Evolutionary conservation across 73 alveolate genomes (phyloP).

Genomic region (Tetrahymena thermophila): DNA sequence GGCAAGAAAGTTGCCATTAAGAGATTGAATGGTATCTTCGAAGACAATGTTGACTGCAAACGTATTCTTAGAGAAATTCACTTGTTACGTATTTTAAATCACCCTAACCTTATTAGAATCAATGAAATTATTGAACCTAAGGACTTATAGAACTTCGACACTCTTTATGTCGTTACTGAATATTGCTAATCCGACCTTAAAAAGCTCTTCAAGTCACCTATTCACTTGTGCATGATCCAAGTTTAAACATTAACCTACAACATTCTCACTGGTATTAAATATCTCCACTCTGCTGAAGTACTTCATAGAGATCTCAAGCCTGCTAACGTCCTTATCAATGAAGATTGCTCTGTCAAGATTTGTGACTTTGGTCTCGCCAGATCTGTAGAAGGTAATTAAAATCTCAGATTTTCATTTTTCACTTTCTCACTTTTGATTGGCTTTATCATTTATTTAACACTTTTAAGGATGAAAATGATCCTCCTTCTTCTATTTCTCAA

Average conservation of each 20-base stretch:
- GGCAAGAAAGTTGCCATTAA: conserved; percentile 65
- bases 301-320: conserved; percentile 93
- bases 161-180: conserved; percentile 69
- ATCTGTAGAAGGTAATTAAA: conserved; percentile 19
- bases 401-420: neutral
- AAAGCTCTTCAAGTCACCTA: conserved; percentile 69
- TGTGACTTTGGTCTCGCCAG: conserved; percentile 93
- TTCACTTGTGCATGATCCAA: conserved; percentile 57
- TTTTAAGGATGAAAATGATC: neutral
- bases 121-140: conserved; percentile 61
- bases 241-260: conserved; percentile 75
- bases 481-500: neutral
- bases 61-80: conserved; percentile 80
- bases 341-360: conserved; percentile 77
- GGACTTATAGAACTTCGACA: conserved; percentile 56
- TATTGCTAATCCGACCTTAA: conserved; percentile 69
- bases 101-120: conserved; percentile 55
- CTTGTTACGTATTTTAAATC: conserved; percentile 59
- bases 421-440: neutral
- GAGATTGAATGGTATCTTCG: conserved; percentile 65
- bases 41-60: conserved; percentile 87
- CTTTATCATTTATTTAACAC: neutral
- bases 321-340: conserved; percentile 84
- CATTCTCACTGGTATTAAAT: conserved; percentile 74
- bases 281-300: conserved; percentile 80